Evolutionary conservation across 768 basidiomycete species (phyloP), one percentile per base, ranked within the genome.

Genomic region (Russula sp.): DNA sequence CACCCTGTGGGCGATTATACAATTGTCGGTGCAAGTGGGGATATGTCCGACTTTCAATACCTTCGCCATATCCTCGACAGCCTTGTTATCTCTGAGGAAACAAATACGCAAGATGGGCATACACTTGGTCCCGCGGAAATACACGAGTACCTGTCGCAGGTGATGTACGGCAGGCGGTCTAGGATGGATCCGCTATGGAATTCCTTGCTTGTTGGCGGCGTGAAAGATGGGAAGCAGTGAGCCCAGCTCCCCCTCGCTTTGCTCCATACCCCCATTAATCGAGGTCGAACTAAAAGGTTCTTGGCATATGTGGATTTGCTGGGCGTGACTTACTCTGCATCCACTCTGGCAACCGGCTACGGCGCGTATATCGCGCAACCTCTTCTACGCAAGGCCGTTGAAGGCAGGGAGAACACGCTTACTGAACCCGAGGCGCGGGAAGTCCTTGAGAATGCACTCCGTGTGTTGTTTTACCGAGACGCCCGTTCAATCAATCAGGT

Each of bases 131-230:
- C 96, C 0, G 79, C 81, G 0, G 91, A 98, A 71, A 89, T 98
- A 63, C 97, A 98, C 74, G 92, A 94, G 71, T 96, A 91, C 71
- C 80, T 99, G 37, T 80, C 87, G 1, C 89, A 91, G 70, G 79
- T 96, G 67, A 92, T 98, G 91, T 99, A 98, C 73, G 82, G 78
- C 5, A 82, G 93, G 56, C 79, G 97, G 64, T 84, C 86, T 32
- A 92, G 95, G 80, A 83, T 98, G 75, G 78, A 98, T 73, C 97
- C 97, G 0, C 75, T 98, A 31, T 98, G 97, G 96, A 99, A 99
- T 71, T 83, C 94, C 35, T 73, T 98, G 37, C 77, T 99, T 61
- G 91, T 99, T 22, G 97, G 94, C 10, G 97, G 97, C 16, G 82
- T 89, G 72, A 91, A 93, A 71, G 84, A 94, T 62, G 90, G 87